Percentiles rank a stretch among this genome's conserved stretches.
phyloP scores from a whole-genome alignment of 2,329 filamentous ascomycete species.

The Fusarium domesticum region DNA sequence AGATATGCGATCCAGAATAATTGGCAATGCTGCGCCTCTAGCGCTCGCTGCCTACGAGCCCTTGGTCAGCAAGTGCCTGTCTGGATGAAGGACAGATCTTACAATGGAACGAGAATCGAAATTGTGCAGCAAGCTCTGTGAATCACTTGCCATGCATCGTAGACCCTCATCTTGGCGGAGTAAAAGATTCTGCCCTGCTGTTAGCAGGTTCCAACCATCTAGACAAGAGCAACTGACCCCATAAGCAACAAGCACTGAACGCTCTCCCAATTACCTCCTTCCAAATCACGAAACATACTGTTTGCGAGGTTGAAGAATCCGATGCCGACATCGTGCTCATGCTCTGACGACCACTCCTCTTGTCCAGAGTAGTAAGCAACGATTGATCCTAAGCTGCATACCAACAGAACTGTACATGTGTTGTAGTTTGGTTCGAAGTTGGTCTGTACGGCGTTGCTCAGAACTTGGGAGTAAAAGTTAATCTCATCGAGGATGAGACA shows the following conservation, averaged over 20 bases:
- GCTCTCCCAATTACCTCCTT: slow-evolving; percentile 9
- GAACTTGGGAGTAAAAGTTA: slow-evolving; percentile 6
- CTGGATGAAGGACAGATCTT: rapidly evolving
- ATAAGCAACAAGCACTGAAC: slow-evolving; percentile 13
- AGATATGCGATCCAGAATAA: slow-evolving; percentile 18
- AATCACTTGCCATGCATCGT: slow-evolving; percentile 11
- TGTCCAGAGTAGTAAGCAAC: slow-evolving; percentile 6
- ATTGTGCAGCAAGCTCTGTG: slow-evolving; percentile 14
- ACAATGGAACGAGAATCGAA: slow-evolving; percentile 11
- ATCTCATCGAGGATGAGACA: slow-evolving; percentile 12
- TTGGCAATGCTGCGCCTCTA: slow-evolving; percentile 14
- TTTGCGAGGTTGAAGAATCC: slow-evolving; percentile 14
- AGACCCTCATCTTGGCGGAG: slow-evolving; percentile 9
- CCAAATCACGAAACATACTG: slow-evolving; percentile 4
- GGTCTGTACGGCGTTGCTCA: neutral
- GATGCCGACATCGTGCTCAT: slow-evolving; percentile 2
- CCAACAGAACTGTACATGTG: slow-evolving; percentile 7
- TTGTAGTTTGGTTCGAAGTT: slow-evolving; percentile 1
- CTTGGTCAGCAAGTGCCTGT: neutral
- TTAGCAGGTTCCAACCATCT: too few relatives aligned
- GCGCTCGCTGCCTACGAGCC: slow-evolving; percentile 1
- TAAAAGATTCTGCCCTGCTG: slow-evolving; percentile 13
- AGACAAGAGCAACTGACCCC: slow-evolving; percentile 7
- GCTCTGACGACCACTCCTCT: slow-evolving; percentile 3
- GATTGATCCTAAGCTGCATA: slow-evolving; percentile 6